Percentiles rank a stretch among this genome's conserved stretches.
phyloP scores from a whole-genome alignment of 495 filamentous ascomycete species.

The Penicillium lividum region DNA sequence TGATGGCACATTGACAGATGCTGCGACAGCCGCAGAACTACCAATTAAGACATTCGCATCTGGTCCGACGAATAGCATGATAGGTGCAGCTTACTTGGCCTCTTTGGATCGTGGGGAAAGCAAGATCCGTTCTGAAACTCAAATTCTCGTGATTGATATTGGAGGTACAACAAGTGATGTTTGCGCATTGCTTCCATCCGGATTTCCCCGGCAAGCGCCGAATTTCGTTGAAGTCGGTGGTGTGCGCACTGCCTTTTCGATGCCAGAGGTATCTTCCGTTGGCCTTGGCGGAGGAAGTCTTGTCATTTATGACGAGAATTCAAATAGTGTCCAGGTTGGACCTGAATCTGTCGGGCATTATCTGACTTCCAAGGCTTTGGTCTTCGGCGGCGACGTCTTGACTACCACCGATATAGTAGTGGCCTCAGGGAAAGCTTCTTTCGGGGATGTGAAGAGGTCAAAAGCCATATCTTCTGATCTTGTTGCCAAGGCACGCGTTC shows the following conservation, averaged over 20 bases:
- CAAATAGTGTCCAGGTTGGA: slow-evolving; percentile 43
- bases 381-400: slow-evolving; percentile 53
- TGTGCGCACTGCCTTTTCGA: slow-evolving; percentile 54
- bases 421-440: slow-evolving; percentile 34
- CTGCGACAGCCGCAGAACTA: slow-evolving; percentile 41
- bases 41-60: slow-evolving; percentile 52
- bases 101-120: slow-evolving; percentile 13
- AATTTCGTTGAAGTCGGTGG: slow-evolving; percentile 43
- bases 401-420: slow-evolving; percentile 54
- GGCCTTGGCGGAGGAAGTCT: slow-evolving; percentile 56
- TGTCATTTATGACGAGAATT: slow-evolving; percentile 37
- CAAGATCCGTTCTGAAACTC: slow-evolving; percentile 1
- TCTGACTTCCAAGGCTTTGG: slow-evolving; percentile 46
- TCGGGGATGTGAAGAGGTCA: slow-evolving; percentile 27
- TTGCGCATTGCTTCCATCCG: slow-evolving; percentile 51
- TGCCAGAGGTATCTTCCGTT: slow-evolving; percentile 54
- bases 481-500: slow-evolving; percentile 10
- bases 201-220: slow-evolving; percentile 57
- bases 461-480: slow-evolving; percentile 9
- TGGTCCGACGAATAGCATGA: slow-evolving; percentile 54
- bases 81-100: slow-evolving; percentile 46
- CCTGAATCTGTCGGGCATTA: slow-evolving; percentile 59
- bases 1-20: slow-evolving; percentile 52
- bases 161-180: slow-evolving; percentile 60
- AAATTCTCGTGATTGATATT: slow-evolving; percentile 16